A percentile compares a stretch with the other conserved stretches of the same genome.
Conservation (phyloP, 768 basidiomycete species). For the Dendrothele bispora region DNA sequence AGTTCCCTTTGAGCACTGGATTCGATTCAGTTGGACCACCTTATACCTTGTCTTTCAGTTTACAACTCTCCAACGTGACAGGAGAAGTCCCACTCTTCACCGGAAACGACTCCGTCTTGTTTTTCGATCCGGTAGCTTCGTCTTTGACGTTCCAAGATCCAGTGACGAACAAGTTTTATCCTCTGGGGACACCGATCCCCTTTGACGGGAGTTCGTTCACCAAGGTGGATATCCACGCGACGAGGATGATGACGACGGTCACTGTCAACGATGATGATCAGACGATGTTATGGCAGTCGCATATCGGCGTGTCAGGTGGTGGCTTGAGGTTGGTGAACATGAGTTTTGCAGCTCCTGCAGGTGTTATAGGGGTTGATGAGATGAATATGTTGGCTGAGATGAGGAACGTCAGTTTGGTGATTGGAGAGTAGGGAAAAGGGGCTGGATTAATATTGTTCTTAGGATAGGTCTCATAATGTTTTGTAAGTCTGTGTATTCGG, state of each 20-base stretch:
- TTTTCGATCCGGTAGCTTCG: too few relatives aligned
- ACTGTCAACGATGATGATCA: constrained; percentile 23
- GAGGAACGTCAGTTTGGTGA: constrained; percentile 18
- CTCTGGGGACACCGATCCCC: constrained; percentile 30
- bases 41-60: constrained; percentile 39
- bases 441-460: too few relatives aligned
- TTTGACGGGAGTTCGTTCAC: constrained; percentile 28
- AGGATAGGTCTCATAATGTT: too few relatives aligned
- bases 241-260: constrained; percentile 33
- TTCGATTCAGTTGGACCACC: constrained; percentile 42
- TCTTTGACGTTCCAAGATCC: constrained; percentile 40
- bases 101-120: constrained; percentile 29
- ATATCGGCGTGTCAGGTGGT: constrained; percentile 39
- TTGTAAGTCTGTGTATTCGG: too few relatives aligned
- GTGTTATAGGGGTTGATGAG: constrained; percentile 31
- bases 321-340: constrained; percentile 38
- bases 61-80: constrained; percentile 27
- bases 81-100: constrained; percentile 10
- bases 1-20: constrained; percentile 23
- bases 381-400: constrained; percentile 36
- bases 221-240: constrained; percentile 36
- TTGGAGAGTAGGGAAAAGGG: constrained; percentile 1
- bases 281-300: constrained; percentile 33
- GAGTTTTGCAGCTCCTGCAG: constrained; percentile 43
- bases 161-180: constrained; percentile 29